Evolutionary conservation across 1,139 yeast genomes (phyloP).

Genomic region (Taphrina flavorubra): DNA sequence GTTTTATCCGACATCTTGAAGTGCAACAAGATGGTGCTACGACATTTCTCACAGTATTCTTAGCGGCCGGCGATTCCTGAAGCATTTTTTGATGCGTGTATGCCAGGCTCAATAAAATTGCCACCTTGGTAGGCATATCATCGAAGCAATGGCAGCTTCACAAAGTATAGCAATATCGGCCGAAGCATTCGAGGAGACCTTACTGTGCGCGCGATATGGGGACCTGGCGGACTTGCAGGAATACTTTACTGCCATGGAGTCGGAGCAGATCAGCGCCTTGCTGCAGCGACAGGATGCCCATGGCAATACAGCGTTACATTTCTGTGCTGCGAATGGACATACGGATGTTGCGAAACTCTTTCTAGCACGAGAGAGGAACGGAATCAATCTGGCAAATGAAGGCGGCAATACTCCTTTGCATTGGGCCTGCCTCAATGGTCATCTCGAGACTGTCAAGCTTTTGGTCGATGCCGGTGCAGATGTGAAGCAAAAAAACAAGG

Average conservation of each 20-base stretch:
- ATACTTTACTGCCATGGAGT: constrained; percentile 58
- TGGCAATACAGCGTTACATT: constrained; percentile 79
- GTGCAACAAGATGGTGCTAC: too few relatives aligned
- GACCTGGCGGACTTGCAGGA: constrained; percentile 75
- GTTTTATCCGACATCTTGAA: too few relatives aligned
- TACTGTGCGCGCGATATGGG: constrained; percentile 84
- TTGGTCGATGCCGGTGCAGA: constrained; percentile 82
- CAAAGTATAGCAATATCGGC: constrained; percentile 1
- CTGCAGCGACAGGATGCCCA: constrained; percentile 59
- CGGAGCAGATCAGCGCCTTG: constrained; percentile 27
- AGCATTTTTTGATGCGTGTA: too few relatives aligned
- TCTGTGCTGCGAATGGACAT: constrained; percentile 96
- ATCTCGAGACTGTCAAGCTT: constrained; percentile 68
- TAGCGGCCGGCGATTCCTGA: too few relatives aligned
- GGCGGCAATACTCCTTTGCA: constrained; percentile 93
- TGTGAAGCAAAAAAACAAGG: constrained; percentile 73
- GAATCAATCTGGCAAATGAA: constrained; percentile 59
- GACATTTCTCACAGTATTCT: too few relatives aligned
- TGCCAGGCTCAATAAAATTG: not conserved
- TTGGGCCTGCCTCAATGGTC: constrained; percentile 94
- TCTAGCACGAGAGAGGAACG: not conserved
- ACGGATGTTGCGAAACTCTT: constrained; percentile 28
- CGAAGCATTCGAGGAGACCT: constrained; percentile 64
- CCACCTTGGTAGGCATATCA: not conserved
- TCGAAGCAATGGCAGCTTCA: not conserved